Evolutionary conservation across 768 basidiomycete genomes (phyloP).

Genomic region (Mycena leptocephala): DNA sequence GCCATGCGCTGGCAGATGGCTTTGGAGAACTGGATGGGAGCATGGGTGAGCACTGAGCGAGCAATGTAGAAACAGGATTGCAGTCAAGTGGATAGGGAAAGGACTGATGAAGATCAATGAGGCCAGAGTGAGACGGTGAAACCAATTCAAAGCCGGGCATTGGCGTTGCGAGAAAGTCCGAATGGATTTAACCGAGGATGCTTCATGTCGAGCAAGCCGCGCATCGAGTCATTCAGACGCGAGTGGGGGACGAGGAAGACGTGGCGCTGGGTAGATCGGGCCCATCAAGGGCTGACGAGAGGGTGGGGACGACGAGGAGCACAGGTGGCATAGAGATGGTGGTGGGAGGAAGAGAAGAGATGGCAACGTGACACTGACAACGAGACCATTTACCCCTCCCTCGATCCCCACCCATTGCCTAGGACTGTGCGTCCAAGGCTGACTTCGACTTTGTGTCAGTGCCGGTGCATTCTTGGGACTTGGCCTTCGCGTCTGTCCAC

Average conservation of each 20-base stretch:
- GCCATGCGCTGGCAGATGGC: background rate
- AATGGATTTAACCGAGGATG: background rate
- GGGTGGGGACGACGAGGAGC: conserved; percentile 1
- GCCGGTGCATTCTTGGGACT: no score
- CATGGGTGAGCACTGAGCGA: background rate
- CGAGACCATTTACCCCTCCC: no score
- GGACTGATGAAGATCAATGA: no score
- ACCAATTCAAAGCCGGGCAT: background rate
- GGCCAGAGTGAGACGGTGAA: background rate
- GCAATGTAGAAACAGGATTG: background rate
- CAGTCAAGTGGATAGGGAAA: no score
- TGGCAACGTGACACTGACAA: background rate
- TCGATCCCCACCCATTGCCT: no score
- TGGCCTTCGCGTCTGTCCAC: no score
- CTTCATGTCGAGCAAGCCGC: background rate
- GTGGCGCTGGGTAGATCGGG: background rate
- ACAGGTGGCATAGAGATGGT: conserved; percentile 1
- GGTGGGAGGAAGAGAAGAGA: conserved; percentile 7
- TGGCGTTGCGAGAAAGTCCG: background rate
- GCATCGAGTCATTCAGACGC: background rate
- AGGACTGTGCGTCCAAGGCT: no score
- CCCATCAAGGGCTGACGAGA: background rate
- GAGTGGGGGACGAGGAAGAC: background rate
- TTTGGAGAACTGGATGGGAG: background rate
- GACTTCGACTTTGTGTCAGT: no score